These are phyloP conservation scores for Fusarium compactum DNA, from an alignment of 2,329 filamentous ascomycete genomes.

Conservation along the genomic window DNA sequence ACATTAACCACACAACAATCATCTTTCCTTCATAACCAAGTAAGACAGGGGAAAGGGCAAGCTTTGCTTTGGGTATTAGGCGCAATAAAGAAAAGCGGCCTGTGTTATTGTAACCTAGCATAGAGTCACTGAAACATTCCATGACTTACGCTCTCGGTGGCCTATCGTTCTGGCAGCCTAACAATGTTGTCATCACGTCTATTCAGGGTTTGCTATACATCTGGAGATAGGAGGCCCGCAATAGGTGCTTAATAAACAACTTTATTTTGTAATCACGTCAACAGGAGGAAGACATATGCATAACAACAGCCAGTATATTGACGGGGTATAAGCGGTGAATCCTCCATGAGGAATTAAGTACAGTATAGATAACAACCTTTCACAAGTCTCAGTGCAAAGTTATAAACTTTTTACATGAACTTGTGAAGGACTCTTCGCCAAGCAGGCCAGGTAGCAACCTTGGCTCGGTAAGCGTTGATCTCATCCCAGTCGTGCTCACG, in stretches of 20 bases:
- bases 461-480: slow-evolving; percentile 66
- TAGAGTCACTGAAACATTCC: neutral
- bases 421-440: slow-evolving; percentile 55
- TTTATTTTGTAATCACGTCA: neutral
- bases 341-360: slow-evolving; percentile 22
- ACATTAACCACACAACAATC: no score
- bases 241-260: rapidly evolving
- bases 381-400: neutral
- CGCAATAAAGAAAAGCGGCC: neutral
- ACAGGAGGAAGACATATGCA: neutral
- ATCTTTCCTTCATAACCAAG: no score
- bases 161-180: no score
- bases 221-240: no score
- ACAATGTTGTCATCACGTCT: no score
- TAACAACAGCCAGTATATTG: slow-evolving; percentile 22
- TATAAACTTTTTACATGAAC: slow-evolving; percentile 4
- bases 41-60: no score
- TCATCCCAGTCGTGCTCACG: slow-evolving; percentile 73
- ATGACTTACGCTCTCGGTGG: no score
- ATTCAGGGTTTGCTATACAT: no score
- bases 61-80: neutral
- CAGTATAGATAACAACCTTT: neutral
- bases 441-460: slow-evolving; percentile 61
- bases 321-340: slow-evolving; percentile 33
- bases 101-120: neutral